Evolutionary conservation across 176 grass and related monocot genomes (phyloP), one percentile per base, ranked within the genome.

Genomic region (Ampelocalamus luodianensis): DNA sequence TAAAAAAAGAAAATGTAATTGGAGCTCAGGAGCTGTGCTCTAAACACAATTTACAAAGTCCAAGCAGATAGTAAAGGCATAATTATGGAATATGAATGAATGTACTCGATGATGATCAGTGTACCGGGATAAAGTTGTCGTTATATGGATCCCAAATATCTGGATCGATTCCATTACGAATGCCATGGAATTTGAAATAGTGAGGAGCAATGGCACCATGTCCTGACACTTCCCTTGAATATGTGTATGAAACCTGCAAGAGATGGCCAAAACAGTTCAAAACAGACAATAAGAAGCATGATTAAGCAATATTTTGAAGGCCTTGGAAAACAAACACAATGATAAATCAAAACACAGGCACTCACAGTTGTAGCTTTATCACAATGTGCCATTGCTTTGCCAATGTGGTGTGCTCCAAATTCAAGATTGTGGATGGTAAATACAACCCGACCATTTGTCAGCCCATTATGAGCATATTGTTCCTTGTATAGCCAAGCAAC

Each of bases 351-450:
- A 67, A 65, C 24, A 76, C 8, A 54, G 49, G 18, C 48, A 50
- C 89, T 93, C 68, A 98, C 91, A 74, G 96, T 98, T 59, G 96
- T 95, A 56, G 95, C 93, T 85, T 95, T 95, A 63, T 98, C 89
- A 23, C 91, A 90, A 55, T 65, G 78, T 39, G 40, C 42, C 93
- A 98, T 93, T 56, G 95, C 93, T 93, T 82, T 93, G 68, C 89
- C 43, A 49, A 98, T 88, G 61, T 93, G 66, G 79, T 92, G 89
- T 29, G 89, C 83, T 61, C 95, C 95, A 76, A 95, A 98, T 89
- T 98, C 93, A 79, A 98, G 95, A 83, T 98, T 98, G 61, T 98
- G 95, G 72, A 98, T 98, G 22, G 95, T 98, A 71, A 98, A 98
- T 61, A 98, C 40, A 75, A 97, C 87, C 85, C 83, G 91, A 72